phyloP scores from a whole-genome alignment of 2,329 filamentous ascomycete species.

The Penicillium freii region DNA sequence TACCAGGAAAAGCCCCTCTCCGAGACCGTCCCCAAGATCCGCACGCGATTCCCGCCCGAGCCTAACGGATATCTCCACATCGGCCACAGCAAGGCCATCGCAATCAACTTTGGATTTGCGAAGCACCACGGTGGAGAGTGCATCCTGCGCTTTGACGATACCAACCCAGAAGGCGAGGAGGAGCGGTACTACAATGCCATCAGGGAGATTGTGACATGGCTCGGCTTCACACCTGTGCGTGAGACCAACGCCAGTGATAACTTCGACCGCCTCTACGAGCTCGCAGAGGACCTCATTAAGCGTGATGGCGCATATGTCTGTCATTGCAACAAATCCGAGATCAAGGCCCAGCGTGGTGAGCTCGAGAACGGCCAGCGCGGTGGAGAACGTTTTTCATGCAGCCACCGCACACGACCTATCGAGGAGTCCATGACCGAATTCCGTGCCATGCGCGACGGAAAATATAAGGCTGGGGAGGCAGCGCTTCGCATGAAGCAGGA shows the following conservation, averaged over 20 bases:
- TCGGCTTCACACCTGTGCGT: slow-evolving; percentile 72
- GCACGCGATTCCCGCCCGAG: slow-evolving; percentile 77
- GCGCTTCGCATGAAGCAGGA: slow-evolving; percentile 93
- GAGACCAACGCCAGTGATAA: slow-evolving; percentile 90
- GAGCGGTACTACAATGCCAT: slow-evolving; percentile 89
- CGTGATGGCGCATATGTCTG: slow-evolving; percentile 75
- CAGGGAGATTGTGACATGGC: slow-evolving; percentile 80
- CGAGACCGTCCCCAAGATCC: slow-evolving; percentile 37
- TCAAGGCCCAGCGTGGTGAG: slow-evolving; percentile 83
- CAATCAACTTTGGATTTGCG: slow-evolving; percentile 94
- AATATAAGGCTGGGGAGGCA: slow-evolving; percentile 80
- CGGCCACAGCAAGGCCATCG: slow-evolving; percentile 92
- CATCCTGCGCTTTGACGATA: slow-evolving; percentile 85
- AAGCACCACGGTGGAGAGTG: slow-evolving; percentile 75
- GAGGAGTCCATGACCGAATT: slow-evolving; percentile 81
- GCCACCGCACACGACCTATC: slow-evolving; percentile 70
- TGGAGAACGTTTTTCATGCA: slow-evolving; percentile 72
- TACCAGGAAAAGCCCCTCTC: slow-evolving; percentile 62
- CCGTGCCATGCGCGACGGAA: slow-evolving; percentile 83
- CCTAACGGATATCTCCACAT: slow-evolving; percentile 94
- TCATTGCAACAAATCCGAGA: slow-evolving; percentile 74
- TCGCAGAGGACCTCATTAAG: slow-evolving; percentile 79
- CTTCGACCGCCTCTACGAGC: slow-evolving; percentile 81
- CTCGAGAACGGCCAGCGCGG: slow-evolving; percentile 61
- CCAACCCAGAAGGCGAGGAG: slow-evolving; percentile 90